These are phyloP conservation scores for Coemansia reversa DNA, from an alignment of 192 early-diverging fungal genomes.

Conservation along the genomic window DNA sequence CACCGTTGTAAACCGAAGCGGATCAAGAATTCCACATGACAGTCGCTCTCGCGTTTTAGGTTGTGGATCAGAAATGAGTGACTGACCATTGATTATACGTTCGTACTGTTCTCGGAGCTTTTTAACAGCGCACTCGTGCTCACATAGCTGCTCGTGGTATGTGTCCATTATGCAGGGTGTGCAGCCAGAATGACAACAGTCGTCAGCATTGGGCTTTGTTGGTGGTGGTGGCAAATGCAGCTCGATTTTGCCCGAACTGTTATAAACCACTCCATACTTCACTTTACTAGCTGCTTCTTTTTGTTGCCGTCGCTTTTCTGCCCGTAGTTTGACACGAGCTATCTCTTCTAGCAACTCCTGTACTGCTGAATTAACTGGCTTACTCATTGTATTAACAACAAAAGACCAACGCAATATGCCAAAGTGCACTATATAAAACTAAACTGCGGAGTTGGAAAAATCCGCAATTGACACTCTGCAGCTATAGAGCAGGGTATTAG, in stretches of 20 bases:
- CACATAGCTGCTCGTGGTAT: slow-evolving; percentile 26
- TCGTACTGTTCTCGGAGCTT: slow-evolving; percentile 27
- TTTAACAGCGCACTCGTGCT: slow-evolving; percentile 4
- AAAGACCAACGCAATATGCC: neutral
- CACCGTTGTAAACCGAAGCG: slow-evolving; percentile 22
- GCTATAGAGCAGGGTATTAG: neutral
- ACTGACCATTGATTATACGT: slow-evolving; percentile 9
- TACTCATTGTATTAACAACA: slow-evolving; percentile 1
- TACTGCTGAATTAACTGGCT: slow-evolving; percentile 30
- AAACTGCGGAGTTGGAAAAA: too few relatives aligned
- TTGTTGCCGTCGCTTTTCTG: slow-evolving; percentile 17
- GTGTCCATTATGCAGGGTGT: slow-evolving; percentile 52
- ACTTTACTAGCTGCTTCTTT: neutral
- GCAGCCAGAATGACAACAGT: slow-evolving; percentile 53
- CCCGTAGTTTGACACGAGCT: slow-evolving; percentile 31
- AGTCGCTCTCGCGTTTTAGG: neutral
- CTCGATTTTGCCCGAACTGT: slow-evolving; percentile 6
- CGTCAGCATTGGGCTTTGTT: slow-evolving; percentile 18
- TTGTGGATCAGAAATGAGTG: neutral
- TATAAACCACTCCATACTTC: slow-evolving; percentile 13
- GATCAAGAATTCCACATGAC: slow-evolving; percentile 20
- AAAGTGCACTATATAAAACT: too few relatives aligned
- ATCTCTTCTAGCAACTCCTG: slow-evolving; percentile 31
- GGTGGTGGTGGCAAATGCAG: slow-evolving; percentile 38
- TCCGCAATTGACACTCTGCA: neutral